phyloP scores from a whole-genome alignment of 768 basidiomycete genomes.

The Baorangia bicolor region DNA sequence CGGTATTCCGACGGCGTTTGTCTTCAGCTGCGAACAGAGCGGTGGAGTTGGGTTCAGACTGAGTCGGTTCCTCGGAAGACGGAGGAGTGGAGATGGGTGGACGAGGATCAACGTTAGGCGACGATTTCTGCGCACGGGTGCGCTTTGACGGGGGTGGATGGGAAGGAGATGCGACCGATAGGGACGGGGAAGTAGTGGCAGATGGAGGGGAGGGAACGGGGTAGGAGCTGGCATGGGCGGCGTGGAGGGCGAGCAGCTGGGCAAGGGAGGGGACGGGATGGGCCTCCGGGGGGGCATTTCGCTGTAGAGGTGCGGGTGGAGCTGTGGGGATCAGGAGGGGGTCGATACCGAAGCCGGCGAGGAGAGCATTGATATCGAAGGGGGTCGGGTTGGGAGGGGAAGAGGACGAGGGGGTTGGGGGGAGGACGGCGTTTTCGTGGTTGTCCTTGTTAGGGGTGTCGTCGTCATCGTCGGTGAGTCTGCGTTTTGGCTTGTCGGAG shows the following conservation, averaged over 20 bases:
- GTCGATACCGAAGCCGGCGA: constrained; percentile 41
- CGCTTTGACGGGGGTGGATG: constrained; percentile 43
- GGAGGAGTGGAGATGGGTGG: constrained; percentile 32
- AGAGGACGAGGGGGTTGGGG: constrained; percentile 37
- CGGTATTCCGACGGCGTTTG: constrained; percentile 91
- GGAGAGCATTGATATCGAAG: constrained; percentile 43
- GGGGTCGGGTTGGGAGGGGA: constrained; percentile 35
- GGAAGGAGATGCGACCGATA: constrained; percentile 16
- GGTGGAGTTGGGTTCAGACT: constrained; percentile 12
- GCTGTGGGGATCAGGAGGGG: constrained; percentile 38
- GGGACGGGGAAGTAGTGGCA: constrained; percentile 13
- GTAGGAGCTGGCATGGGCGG: constrained; percentile 33
- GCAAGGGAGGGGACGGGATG: constrained; percentile 55
- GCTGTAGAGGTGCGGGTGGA: constrained; percentile 29
- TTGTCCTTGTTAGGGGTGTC: constrained; percentile 44
- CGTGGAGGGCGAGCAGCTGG: constrained; percentile 65
- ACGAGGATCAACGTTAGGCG: constrained; percentile 22
- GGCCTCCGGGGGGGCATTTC: constrained; percentile 14
- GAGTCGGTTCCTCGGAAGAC: constrained; percentile 30
- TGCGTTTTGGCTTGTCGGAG: constrained; percentile 33
- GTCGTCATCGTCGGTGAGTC: constrained; percentile 38
- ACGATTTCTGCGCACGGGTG: constrained; percentile 52
- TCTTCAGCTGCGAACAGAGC: constrained; percentile 67
- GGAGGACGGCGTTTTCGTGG: constrained; percentile 57
- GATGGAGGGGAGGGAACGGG: constrained; percentile 17